Evolutionary conservation across 1,139 yeast species (phyloP).

Genomic region (Debaryomyces psychrophilus): DNA sequence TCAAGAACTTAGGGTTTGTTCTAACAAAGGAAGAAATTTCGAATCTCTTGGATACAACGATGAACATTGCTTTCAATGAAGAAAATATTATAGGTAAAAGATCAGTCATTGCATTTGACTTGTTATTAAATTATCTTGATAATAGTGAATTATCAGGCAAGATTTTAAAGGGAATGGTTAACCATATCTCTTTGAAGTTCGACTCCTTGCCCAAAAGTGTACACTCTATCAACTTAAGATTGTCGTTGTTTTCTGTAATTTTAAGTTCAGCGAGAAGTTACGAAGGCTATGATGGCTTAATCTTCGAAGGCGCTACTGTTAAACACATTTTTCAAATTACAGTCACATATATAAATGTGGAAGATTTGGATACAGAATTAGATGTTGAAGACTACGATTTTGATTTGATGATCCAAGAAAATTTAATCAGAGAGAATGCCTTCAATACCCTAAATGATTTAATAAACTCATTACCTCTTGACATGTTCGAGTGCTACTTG

Average conservation of each 20-base stretch:
- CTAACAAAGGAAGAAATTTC: constrained; percentile 46
- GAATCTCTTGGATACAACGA: constrained; percentile 38
- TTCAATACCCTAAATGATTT: constrained; percentile 44
- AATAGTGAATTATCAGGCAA: constrained; percentile 17
- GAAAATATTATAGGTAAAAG: constrained; percentile 55
- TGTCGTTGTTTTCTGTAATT: constrained; percentile 15
- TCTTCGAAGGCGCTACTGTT: constrained; percentile 11
- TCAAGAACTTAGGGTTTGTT: constrained; percentile 56
- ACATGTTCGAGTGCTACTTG: constrained; percentile 24
- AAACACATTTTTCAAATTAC: constrained; percentile 24
- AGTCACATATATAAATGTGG: constrained; percentile 29
- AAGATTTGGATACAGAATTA: constrained; percentile 33
- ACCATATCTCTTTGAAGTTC: constrained; percentile 8
- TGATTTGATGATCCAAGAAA: constrained; percentile 38
- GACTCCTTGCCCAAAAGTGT: neutral
- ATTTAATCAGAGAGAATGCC: constrained; percentile 50
- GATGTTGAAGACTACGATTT: constrained; percentile 51
- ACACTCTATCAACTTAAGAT: constrained; percentile 8
- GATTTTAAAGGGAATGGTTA: constrained; percentile 13
- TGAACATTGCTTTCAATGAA: constrained; percentile 44
- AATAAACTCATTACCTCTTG: constrained; percentile 22
- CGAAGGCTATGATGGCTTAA: constrained; percentile 19
- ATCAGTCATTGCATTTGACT: constrained; percentile 58
- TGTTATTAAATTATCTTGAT: constrained; percentile 40
- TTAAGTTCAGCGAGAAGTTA: constrained; percentile 17